A percentile compares a stretch with the other conserved stretches of the same genome.
Conservation (phyloP, 306 rosid species). For the Malus asiatica region DNA sequence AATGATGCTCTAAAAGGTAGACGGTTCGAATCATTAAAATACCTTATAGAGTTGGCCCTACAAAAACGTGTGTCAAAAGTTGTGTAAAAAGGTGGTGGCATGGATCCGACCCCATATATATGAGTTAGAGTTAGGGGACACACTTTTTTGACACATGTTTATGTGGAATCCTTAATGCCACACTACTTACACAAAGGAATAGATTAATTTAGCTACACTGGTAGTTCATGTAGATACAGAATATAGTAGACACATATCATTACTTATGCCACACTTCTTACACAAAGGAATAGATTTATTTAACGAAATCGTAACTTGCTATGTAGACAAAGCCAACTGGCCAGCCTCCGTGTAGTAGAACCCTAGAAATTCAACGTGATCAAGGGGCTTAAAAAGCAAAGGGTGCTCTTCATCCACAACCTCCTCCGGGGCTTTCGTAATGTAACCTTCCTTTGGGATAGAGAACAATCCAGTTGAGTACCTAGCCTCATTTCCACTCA, state of each 20-base stretch:
- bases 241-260: too few species aligned
- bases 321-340: background rate
- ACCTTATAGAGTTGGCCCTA: too few species aligned
- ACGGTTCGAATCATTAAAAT: too few species aligned
- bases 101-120: too few species aligned
- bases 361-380: conserved; percentile 40
- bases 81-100: too few species aligned
- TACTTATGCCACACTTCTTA: background rate
- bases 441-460: conserved; percentile 44
- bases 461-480: conserved; percentile 54
- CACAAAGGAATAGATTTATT: background rate
- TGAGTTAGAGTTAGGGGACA: too few species aligned
- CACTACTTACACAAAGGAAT: background rate
- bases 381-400: conserved; percentile 50
- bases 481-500: conserved; percentile 55
- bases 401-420: conserved; percentile 69
- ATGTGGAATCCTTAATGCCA: too few species aligned
- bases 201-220: background rate
- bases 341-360: conserved; percentile 37
- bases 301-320: background rate
- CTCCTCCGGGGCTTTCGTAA: conserved; percentile 52
- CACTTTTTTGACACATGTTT: too few species aligned
- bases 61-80: too few species aligned
- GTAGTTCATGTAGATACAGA: too few species aligned
- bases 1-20: too few species aligned